Base-by-base conservation (phyloP, 23 red algal species). In the Porphyridium purpureum region DNA sequence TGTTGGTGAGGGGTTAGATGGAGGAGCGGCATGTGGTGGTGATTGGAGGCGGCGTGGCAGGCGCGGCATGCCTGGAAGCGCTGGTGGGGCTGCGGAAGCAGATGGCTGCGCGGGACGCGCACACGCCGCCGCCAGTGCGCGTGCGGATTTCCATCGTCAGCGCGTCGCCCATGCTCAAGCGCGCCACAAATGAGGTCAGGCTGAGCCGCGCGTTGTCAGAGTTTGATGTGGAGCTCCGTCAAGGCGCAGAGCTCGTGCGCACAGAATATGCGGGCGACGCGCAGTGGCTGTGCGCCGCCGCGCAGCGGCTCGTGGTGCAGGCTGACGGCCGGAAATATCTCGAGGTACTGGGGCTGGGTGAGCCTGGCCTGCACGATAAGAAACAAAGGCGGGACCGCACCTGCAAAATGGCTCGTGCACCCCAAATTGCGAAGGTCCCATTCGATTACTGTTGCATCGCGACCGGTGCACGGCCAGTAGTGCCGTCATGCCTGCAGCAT, bases 31-130 rank as follows among this genome's bases (percentile, higher is more conserved):
- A n/a, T n/a, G n/a, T n/a, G n/a, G 33, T 86, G 41, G 34, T 86
- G 22, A 20, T 86, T 54, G 80, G 80, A 7, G 80, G 80, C 5
- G 80, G 80, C 24, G 60, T 86, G 6, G 80, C 80, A 20, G 80
- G 80, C 9, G 66, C 68, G 5, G 65, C 65, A 9, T 86, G 80
- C 31, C 60, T 64, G 20, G 47, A 47, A 33, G 31, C 62, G 30
- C 49, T 86, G 59, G 24, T 54, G 21, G 40, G 41, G 1, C 30
- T 71, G 19, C 7, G 33, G n/a, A 60, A 49, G 0, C 27, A 19
- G 21, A 31, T 2, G 15, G 3, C 4, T 41, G 15, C 28, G 9
- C 55, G 47, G 2, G 46, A 46, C 17, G n/a, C n/a, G n/a, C n/a
- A n/a, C n/a, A n/a, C n/a, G n/a, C n/a, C n/a, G 17, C 15, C 54